Base-by-base conservation (phyloP, 805 yeast species). In the Metschnikowia santaceciliae region DNA sequence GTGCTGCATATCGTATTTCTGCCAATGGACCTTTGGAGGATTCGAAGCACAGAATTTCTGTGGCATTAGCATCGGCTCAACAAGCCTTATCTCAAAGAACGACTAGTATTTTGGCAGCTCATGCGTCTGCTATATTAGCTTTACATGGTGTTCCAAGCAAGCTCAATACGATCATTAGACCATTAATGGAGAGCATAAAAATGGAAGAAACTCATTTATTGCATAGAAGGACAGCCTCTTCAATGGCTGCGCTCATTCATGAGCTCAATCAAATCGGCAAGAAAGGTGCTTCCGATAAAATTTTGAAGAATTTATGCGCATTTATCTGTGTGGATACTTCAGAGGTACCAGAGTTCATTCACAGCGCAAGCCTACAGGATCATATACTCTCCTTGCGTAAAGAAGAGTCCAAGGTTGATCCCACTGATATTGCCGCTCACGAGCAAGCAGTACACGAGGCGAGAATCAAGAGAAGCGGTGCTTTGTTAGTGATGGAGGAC, bases 251-350 rank as follows among this genome's bases (percentile, higher is more conserved):
- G 33, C 75, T 94, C 48, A 80, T 90, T 36, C 62, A 69, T n/a
- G 78, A 79, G 54, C 78, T 95, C 49, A 74, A 81, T 34, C 64
- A 64, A 1, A 69, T 69, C 4, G 82, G 80, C 7, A 90, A 90
- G 62, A 65, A 64, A n/a, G 83, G 83, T 35, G 94, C 92, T 1
- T 83, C 92, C 2, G 95, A 89, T 59, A 94, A 94, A 64, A 86
- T 95, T 56, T 81, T 89, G 41, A 92, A 89, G 65, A 94, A 94
- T 62, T 71, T 95, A 50, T 88, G 96, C 70, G 96, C 92, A 0
- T 92, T 92, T 64, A 64, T 94, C 47, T 94, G 99, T 70, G 97
- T 91, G 32, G 99, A 92, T 64, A 90, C 97, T 0, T 81, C 94
- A 3, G 97, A 91, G 63, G 97, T 92, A 32, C 99, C 99, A 2